phyloP scores from a whole-genome alignment of 2,329 filamentous ascomycete genomes.

The Myrmaecium sp. region DNA sequence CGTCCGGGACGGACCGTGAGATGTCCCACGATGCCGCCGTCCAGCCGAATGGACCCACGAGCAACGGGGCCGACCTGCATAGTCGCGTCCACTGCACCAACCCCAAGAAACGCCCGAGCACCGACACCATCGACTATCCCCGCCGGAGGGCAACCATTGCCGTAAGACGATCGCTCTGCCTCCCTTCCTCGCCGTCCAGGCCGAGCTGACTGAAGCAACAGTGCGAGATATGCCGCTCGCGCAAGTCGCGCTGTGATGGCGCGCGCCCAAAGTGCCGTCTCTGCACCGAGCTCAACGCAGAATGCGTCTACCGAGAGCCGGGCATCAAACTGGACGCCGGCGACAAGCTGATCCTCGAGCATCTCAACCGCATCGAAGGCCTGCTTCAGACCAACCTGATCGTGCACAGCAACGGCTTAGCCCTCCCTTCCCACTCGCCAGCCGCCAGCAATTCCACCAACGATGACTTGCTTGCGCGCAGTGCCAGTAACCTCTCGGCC shows the following conservation, averaged over 20 bases:
- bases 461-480: conserved; percentile 24
- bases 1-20: conserved; percentile 23
- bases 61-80: conserved; percentile 15
- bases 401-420: conserved; percentile 31
- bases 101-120: conserved; percentile 21
- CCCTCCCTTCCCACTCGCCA: conserved; percentile 39
- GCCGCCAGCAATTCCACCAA: conserved; percentile 27
- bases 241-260: conserved; percentile 66
- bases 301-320: conserved; percentile 71
- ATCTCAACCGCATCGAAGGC: conserved; percentile 59
- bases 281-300: conserved; percentile 64
- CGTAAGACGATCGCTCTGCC: conserved; percentile 10
- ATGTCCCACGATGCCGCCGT: conserved; percentile 16
- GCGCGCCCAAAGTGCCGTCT: conserved; percentile 71
- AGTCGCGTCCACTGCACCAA: conserved; percentile 13
- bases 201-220: conserved; percentile 25
- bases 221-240: conserved; percentile 68
- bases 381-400: conserved; percentile 56
- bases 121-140: conserved; percentile 26
- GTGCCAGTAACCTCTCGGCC: conserved; percentile 18
- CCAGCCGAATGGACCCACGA: conserved; percentile 7
- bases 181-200: no score
- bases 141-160: conserved; percentile 24
- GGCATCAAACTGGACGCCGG: conserved; percentile 77
- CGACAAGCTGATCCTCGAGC: conserved; percentile 71